Evolutionary conservation across 768 basidiomycete species (phyloP), one percentile per base, ranked within the genome.

Genomic region (Collybia sp.): DNA sequence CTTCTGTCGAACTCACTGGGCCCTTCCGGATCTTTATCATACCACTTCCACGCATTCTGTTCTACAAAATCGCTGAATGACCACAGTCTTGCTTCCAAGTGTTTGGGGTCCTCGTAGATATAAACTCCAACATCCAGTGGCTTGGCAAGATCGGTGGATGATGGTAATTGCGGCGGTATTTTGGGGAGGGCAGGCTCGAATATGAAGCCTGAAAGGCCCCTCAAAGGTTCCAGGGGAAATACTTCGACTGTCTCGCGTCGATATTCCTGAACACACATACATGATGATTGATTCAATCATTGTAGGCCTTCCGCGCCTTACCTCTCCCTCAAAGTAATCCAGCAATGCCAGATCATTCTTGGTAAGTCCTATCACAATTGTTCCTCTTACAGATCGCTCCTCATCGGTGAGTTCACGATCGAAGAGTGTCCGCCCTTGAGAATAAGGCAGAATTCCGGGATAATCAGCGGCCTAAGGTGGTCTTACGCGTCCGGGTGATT

Each of bases 261-360:
- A 58, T 96, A 96, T 72, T 93, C 85, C 92, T 94, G 38, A 4
- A 30, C 40, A 33, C 13, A 12, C 42, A 43, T 25, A 25, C 33
- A 25, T 5, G 9, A 38, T 37, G 16, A 20, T 31, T 19, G 6
- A 10, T 32, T 20, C 13, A 12, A 8, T 25, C 12, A 45, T 13
- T 2, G 18, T 12, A 17, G 16, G 17, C 17, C 12, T 12, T 16
- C 36, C 10, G 6, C 10, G 6, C 69, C 80, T 57, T 54, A 85
- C 94, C 41, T 75, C 53, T 30, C 90, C 91, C 64, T 97, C 94
- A 48, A 95, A 97, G 8, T 69, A 44, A 63, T 97, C 93, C 17
- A 98, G 65, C 2, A 75, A 60, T n/a, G 52, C 51, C 1, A 96
- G 67, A 51, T 97, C 93, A 13, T 54, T 34, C 9, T 62, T 62